Percentiles rank a stretch among this genome's conserved stretches.
These are phyloP conservation scores for Lachancea nothofagi DNA, from an alignment of 805 yeast species.

Conservation along the genomic window DNA sequence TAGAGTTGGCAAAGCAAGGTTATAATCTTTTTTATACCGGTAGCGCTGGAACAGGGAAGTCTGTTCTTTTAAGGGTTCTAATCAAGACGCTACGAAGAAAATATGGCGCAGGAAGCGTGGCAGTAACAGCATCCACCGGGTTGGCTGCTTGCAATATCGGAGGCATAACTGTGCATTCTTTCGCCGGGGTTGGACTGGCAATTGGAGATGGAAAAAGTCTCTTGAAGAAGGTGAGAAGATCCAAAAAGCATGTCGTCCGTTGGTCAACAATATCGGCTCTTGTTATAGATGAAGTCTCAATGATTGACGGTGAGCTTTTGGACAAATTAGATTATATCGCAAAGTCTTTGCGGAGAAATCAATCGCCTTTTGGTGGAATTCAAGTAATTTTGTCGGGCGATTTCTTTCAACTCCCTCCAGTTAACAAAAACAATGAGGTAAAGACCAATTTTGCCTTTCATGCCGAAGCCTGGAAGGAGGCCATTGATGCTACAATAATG, in stretches of 20 bases:
- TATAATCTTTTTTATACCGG: conserved; percentile 85
- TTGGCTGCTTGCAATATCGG: conserved; percentile 79
- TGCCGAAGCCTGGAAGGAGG: conserved; percentile 52
- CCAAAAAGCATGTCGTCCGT: conserved; percentile 42
- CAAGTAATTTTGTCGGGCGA: conserved; percentile 76
- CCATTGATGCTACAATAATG: conserved; percentile 52
- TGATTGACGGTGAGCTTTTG: conserved; percentile 67
- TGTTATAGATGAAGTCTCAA: conserved; percentile 72
- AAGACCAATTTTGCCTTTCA: conserved; percentile 57
- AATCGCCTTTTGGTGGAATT: conserved; percentile 71
- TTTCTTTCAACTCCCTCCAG: conserved; percentile 76
- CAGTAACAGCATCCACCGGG: conserved; percentile 82
- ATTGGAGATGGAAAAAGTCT: conserved; percentile 44
- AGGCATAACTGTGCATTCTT: conserved; percentile 71
- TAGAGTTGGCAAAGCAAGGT: conserved; percentile 59
- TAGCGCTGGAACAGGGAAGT: conserved; percentile 98
- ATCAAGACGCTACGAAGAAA: conserved; percentile 47
- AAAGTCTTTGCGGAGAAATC: conserved; percentile 40
- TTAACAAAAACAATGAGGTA: conserved; percentile 26
- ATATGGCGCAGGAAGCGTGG: conserved; percentile 45
- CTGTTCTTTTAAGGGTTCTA: conserved; percentile 66
- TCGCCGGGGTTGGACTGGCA: conserved; percentile 74
- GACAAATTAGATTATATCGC: conserved; percentile 62
- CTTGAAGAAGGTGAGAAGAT: conserved; percentile 48
- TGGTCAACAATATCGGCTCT: conserved; percentile 58